Conservation (phyloP, 441 rosid genomes). For the Geranium incanum region DNA sequence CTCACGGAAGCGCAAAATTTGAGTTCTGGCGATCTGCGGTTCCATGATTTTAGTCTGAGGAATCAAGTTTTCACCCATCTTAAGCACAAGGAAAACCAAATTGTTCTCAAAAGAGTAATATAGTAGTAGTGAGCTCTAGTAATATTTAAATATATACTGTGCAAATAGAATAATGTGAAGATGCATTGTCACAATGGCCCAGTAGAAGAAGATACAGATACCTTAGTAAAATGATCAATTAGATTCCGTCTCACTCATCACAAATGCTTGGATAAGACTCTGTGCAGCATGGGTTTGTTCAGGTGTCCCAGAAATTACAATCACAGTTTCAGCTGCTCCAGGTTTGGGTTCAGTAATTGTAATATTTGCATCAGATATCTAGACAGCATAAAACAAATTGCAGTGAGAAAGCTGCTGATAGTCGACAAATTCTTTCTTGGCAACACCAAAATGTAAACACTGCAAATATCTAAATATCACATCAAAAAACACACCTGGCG, state of each 20-base stretch:
- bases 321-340: constrained; percentile 53
- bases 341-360: constrained; percentile 50
- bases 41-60: constrained; percentile 19
- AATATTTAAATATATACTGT: neutral
- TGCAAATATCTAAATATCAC: neutral
- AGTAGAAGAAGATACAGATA: constrained; percentile 1
- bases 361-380: constrained; percentile 73
- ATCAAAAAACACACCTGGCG: constrained; percentile 41
- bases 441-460: too few species aligned
- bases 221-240: constrained; percentile 28
- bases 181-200: constrained; percentile 8
- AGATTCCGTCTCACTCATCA: constrained; percentile 54
- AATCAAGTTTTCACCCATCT: constrained; percentile 10
- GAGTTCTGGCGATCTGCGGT: constrained; percentile 20
- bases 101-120: constrained; percentile 13
- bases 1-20: constrained; percentile 21
- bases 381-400: constrained; percentile 10
- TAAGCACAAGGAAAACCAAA: constrained; percentile 9
- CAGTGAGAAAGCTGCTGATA: constrained; percentile 4
- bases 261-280: constrained; percentile 78
- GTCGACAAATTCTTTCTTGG: neutral
- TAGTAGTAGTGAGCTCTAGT: neutral
- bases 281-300: constrained; percentile 85
- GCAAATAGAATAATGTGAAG: neutral
- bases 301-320: constrained; percentile 75